phyloP scores from a whole-genome alignment of 2,329 filamentous ascomycete species.

The Eutypa lata region DNA sequence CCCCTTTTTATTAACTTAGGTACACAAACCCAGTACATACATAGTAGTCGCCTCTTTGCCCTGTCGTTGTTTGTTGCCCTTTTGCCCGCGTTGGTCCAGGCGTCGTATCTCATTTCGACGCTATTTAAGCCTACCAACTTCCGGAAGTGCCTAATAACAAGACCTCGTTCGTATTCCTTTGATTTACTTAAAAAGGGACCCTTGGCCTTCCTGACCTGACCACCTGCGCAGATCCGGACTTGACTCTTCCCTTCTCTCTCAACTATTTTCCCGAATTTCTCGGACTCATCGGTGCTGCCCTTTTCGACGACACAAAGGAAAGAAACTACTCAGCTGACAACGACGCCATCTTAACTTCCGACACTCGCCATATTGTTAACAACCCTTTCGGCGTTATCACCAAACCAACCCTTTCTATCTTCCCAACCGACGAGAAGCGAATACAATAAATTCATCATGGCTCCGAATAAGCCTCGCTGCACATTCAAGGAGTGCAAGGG shows the following conservation, averaged over 20 bases:
- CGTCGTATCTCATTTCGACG: background rate
- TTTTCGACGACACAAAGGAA: background rate
- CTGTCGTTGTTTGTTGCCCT: no score
- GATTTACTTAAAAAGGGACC: background rate
- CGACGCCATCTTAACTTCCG: background rate
- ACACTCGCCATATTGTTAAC: background rate
- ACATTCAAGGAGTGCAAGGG: slow-evolving; percentile 86
- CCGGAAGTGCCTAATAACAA: background rate
- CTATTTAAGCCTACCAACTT: background rate
- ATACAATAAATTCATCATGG: slow-evolving; percentile 39
- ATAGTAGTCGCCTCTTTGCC: background rate
- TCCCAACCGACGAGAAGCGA: no score
- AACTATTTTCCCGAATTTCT: background rate
- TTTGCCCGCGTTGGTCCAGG: background rate
- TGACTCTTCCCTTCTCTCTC: background rate
- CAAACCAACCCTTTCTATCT: no score
- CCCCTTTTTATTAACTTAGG: background rate
- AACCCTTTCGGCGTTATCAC: no score
- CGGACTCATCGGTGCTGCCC: background rate
- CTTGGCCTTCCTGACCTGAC: background rate
- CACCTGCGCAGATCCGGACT: background rate
- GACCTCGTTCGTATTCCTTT: background rate
- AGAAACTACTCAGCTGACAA: background rate
- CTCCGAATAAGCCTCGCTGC: slow-evolving; percentile 79
- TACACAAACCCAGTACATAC: background rate